Evolutionary conservation across 2,329 filamentous ascomycete genomes (phyloP), one percentile per base, ranked within the genome.

Genomic region (Paraphaeosphaeria minitans): DNA sequence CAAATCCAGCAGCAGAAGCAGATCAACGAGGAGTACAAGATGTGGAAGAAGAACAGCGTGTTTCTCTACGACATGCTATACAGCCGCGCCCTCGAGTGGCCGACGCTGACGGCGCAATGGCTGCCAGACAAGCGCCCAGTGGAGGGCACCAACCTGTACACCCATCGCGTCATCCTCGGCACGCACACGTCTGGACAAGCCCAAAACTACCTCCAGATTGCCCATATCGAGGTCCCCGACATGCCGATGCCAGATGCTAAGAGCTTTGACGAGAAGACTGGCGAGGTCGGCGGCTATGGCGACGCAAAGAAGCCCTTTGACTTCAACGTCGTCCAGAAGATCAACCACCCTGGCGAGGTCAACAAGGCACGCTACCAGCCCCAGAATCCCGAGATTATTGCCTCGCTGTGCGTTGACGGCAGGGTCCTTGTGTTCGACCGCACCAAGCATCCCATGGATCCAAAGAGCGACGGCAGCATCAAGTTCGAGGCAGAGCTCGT

Each of bases 1-100:
- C 84, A 89, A 75, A 84, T 91, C 73, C 80, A 86, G 66, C 88
- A 91, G 73, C 90, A 96, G 79, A 93, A 96, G 79, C 84, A 96
- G 61, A 93, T 98, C 79, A 98, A 98, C 69, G 95, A 99, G 82
- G 95, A 99, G 78, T 99, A 99, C 86, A 99, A 99, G 79, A 97
- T 94, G 66, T 99, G 95, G 95, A 99, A 99, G 85, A 99, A 99
- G 84, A 99, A 99, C 80, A 92, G 91, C 65, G 93, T 95, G 3
- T 98, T 98, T 75, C 89, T 99, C 69, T 99, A 99, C 78, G 95
- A 99, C 77, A 92, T 97, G 87, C 95, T 99, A 66, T 84, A 98
- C 64, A 93, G 88, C 71, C 96, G 92, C 65, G 96, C 96, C 42
- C 83, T 99, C 58, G 93, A 97, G 74, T 99, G 95, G 95, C 95